These are phyloP conservation scores for Dorcoceras hygrometricum DNA, from an alignment of 257 asterid genomes.

Conservation along the genomic window DNA sequence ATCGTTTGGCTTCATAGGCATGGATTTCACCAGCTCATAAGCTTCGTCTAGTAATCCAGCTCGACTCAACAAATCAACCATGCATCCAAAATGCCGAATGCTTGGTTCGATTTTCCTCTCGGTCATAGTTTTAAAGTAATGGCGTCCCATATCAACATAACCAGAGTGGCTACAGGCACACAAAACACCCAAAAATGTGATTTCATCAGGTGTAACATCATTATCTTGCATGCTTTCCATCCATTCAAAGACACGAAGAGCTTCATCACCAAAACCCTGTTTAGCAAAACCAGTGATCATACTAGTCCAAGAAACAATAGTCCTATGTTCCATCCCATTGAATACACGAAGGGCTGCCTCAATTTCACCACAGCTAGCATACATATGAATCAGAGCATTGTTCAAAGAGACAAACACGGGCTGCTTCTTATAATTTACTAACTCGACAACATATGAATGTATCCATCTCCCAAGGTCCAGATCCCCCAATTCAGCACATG, in stretches of 20 bases:
- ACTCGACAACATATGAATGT: conserved; percentile 43
- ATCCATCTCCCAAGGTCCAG: conserved; percentile 62
- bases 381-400: conserved; percentile 78
- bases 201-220: conserved; percentile 48
- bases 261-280: conserved; percentile 65
- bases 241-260: conserved; percentile 50
- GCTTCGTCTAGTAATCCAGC: conserved; percentile 83
- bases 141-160: conserved; percentile 52
- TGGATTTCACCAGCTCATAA: conserved; percentile 43
- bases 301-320: conserved; percentile 68
- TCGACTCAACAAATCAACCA: conserved; percentile 81
- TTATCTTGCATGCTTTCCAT: conserved; percentile 41
- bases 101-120: conserved; percentile 55
- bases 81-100: conserved; percentile 77
- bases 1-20: conserved; percentile 80
- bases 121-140: conserved; percentile 49
- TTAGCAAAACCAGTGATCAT: conserved; percentile 75
- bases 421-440: conserved; percentile 24
- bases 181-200: conserved; percentile 66
- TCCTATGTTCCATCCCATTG: conserved; percentile 43
- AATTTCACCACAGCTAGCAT: conserved; percentile 76
- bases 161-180: conserved; percentile 88
- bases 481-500: conserved; percentile 75
- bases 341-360: conserved; percentile 54
- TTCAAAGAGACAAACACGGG: conserved; percentile 41